These are phyloP conservation scores for Ophiostoma fasciatum DNA, from an alignment of 2,329 filamentous ascomycete species.

Conservation along the genomic window DNA sequence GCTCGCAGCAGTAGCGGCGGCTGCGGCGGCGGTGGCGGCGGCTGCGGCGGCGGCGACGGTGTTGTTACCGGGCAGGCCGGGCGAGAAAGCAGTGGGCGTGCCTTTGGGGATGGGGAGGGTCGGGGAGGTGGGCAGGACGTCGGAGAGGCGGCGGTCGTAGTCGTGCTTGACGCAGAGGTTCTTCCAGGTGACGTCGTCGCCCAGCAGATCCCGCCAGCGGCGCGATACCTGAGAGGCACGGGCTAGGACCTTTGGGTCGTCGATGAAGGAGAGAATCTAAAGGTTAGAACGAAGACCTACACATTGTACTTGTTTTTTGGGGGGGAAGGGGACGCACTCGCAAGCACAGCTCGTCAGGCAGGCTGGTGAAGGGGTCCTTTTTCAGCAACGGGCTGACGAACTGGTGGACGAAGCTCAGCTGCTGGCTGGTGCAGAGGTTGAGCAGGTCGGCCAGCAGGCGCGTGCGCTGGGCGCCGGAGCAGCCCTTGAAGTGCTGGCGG, in stretches of 20 bases:
- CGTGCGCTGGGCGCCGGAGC: conserved; percentile 62
- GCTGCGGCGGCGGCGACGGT: conserved; percentile 20
- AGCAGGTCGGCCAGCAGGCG: conserved; percentile 75
- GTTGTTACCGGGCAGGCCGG: conserved; percentile 17
- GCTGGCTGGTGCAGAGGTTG: conserved; percentile 87
- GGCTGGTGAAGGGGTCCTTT: conserved; percentile 84
- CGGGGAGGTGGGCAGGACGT: conserved; percentile 24
- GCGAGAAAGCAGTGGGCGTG: conserved; percentile 19
- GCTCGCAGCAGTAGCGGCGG: no score
- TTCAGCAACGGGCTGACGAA: conserved; percentile 90
- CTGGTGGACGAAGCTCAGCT: conserved; percentile 89
- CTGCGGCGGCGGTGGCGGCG: conserved; percentile 9
- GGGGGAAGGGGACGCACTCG: no score
- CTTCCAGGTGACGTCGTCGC: conserved; percentile 97
- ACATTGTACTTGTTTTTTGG: no score
- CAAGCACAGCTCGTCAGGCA: conserved; percentile 87
- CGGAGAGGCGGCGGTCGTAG: conserved; percentile 50
- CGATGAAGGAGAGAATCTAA: conserved; percentile 88
- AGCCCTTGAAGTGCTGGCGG: conserved; percentile 63
- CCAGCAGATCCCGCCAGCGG: conserved; percentile 83
- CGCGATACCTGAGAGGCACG: conserved; percentile 92
- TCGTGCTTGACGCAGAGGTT: conserved; percentile 92
- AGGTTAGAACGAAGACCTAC: not conserved
- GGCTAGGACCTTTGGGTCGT: conserved; percentile 87
- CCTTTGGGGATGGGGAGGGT: conserved; percentile 15